Evolutionary conservation across 2,329 filamentous ascomycete species (phyloP).

Genomic region (Penicillium sp.): DNA sequence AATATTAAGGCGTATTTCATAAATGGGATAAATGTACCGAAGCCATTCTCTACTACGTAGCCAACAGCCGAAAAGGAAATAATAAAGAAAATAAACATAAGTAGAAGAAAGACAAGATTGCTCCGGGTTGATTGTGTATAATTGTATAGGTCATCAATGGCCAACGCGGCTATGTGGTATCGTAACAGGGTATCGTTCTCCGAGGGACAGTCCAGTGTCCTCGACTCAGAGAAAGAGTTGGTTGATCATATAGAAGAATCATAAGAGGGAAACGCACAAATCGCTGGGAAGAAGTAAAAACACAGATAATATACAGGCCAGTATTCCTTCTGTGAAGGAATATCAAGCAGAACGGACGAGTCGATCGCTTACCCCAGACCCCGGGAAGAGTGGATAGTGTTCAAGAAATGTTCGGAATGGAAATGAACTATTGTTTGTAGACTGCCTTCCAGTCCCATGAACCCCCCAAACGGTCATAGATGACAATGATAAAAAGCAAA

Average conservation of each 20-base stretch:
- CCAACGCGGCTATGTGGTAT: constrained; percentile 9
- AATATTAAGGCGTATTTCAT: background rate
- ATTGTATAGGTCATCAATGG: constrained; percentile 12
- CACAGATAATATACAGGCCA: constrained; percentile 12
- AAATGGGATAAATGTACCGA: no score
- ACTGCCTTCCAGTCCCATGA: constrained; percentile 15
- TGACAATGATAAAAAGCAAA: background rate
- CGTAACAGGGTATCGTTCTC: constrained; percentile 12
- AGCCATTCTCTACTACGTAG: no score
- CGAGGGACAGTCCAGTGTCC: constrained; percentile 7
- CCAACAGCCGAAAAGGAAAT: no score
- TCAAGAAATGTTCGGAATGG: background rate
- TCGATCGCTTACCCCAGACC: background rate
- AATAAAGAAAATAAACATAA: background rate
- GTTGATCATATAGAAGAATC: constrained; percentile 1
- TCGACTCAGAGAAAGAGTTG: constrained; percentile 3
- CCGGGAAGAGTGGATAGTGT: constrained; percentile 2
- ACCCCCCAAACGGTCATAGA: constrained; percentile 15
- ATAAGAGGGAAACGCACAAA: background rate
- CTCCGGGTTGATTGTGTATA: background rate
- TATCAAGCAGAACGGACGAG: constrained; percentile 2
- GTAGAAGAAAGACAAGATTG: background rate
- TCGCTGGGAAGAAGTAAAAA: constrained; percentile 7
- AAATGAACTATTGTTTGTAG: constrained; percentile 21
- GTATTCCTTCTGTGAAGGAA: constrained; percentile 6